These are phyloP conservation scores for Antrodiella citrinella DNA, from an alignment of 768 basidiomycete species.

Conservation along the genomic window DNA sequence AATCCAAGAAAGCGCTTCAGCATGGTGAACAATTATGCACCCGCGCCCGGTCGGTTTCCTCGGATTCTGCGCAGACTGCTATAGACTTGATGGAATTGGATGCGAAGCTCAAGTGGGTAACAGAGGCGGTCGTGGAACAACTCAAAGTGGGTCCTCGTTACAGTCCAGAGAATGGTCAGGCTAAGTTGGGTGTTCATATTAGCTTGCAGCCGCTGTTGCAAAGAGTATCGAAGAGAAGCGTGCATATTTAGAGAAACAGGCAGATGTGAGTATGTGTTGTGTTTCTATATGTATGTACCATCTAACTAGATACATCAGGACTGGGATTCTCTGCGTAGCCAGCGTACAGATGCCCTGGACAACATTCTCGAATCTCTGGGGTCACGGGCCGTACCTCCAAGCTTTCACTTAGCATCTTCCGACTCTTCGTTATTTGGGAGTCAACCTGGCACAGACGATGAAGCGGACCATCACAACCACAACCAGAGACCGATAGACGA, in stretches of 20 bases:
- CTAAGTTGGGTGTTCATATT: not conserved
- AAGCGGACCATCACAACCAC: conserved; percentile 20
- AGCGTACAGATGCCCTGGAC: conserved; percentile 59
- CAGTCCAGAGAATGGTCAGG: not conserved
- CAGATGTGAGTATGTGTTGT: conserved; percentile 38
- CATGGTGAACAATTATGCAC: conserved; percentile 72
- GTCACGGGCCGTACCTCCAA: conserved; percentile 65
- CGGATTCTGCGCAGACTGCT: conserved; percentile 54
- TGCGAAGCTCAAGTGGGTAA: conserved; percentile 74
- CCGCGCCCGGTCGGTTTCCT: conserved; percentile 54
- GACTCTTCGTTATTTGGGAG: conserved; percentile 78
- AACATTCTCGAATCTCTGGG: conserved; percentile 64
- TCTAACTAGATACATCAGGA: conserved; percentile 33
- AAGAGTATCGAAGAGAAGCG: conserved; percentile 72
- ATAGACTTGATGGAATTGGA: conserved; percentile 72
- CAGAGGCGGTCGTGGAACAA: conserved; percentile 66
- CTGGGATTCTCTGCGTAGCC: conserved; percentile 61
- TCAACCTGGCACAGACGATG: conserved; percentile 46
- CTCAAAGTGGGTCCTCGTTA: conserved; percentile 45
- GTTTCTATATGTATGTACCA: not conserved
- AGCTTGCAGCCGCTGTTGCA: conserved; percentile 69
- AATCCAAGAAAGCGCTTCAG: conserved; percentile 78
- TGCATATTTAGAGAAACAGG: conserved; percentile 46
- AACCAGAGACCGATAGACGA: conserved; percentile 11
- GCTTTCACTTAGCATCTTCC: conserved; percentile 58